Evolutionary conservation across 306 rosid genomes (phyloP).

Genomic region (Sicyos edulis): DNA sequence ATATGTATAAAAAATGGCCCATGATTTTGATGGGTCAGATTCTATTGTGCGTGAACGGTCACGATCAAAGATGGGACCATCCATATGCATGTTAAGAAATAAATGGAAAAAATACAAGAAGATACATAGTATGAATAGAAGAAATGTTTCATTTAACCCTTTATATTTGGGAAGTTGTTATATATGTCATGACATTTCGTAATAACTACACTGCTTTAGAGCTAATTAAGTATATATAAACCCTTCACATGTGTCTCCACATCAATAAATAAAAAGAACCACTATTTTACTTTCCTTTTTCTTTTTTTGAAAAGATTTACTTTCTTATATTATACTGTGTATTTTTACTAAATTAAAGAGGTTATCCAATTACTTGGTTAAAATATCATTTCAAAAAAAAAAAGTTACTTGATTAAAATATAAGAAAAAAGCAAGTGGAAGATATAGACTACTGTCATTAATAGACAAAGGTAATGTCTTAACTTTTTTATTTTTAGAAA

Average conservation of each 20-base stretch:
- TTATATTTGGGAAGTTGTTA: not conserved
- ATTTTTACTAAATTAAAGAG: not conserved
- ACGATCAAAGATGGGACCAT: slow-evolving; percentile 15
- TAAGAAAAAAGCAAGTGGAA: not conserved
- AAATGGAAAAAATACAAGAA: not conserved
- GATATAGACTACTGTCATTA: not conserved
- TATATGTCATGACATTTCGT: slow-evolving; percentile 8
- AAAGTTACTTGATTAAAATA: not conserved
- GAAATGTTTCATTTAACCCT: not conserved
- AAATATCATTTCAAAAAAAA: no score
- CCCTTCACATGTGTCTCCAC: not conserved
- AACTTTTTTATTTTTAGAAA: no score
- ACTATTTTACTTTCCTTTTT: no score
- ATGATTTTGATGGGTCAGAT: slow-evolving; percentile 15
- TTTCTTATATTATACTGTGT: not conserved
- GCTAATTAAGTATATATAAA: not conserved
- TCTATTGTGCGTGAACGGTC: slow-evolving; percentile 16
- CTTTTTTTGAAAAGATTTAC: no score
- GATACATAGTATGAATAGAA: not conserved
- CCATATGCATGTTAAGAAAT: not conserved
- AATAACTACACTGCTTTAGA: not conserved
- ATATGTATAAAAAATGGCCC: slow-evolving; percentile 8
- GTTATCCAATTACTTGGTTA: not conserved
- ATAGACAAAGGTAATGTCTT: no score
- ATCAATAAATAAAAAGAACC: not conserved